These are phyloP conservation scores for Claviceps digitariae DNA, from an alignment of 2,329 filamentous ascomycete species.

Conservation along the genomic window DNA sequence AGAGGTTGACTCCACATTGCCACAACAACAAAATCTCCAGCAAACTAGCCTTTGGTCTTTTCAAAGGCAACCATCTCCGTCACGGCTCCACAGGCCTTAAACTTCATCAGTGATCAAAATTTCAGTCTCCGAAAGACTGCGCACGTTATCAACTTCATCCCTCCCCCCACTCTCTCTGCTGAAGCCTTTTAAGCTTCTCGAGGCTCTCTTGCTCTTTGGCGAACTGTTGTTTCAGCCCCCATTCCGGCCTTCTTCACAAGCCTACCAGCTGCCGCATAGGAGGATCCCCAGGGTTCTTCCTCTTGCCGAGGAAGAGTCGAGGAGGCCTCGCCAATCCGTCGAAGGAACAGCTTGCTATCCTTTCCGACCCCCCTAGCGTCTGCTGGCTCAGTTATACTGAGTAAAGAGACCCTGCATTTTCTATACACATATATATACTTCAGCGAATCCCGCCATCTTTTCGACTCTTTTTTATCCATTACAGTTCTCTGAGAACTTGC, in stretches of 20 bases:
- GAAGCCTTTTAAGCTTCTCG: slow-evolving; percentile 34
- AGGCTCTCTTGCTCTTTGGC: slow-evolving; percentile 38
- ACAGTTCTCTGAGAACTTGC: slow-evolving; percentile 2
- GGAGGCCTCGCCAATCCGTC: slow-evolving; percentile 89
- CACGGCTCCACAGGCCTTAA: slow-evolving; percentile 52
- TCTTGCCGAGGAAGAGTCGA: slow-evolving; percentile 99
- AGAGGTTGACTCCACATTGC: background rate
- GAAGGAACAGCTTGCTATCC: slow-evolving; percentile 84
- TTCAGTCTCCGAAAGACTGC: slow-evolving; percentile 51
- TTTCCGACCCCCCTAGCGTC: slow-evolving; percentile 90
- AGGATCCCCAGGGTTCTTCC: slow-evolving; percentile 96
- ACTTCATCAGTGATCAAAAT: slow-evolving; percentile 54
- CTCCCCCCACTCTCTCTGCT: slow-evolving; percentile 39
- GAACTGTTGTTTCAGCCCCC: slow-evolving; percentile 31
- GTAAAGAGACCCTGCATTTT: slow-evolving; percentile 1
- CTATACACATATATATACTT: slow-evolving; percentile 2
- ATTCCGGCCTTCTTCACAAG: slow-evolving; percentile 42
- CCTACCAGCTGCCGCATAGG: slow-evolving; percentile 99
- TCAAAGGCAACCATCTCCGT: slow-evolving; percentile 47
- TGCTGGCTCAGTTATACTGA: slow-evolving; percentile 13
- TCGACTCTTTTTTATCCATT: background rate
- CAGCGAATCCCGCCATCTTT: background rate
- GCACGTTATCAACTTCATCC: slow-evolving; percentile 53
- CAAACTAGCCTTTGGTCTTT: slow-evolving; percentile 47
- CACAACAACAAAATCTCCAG: background rate